Evolutionary conservation across 139 green algal genomes (phyloP).

Genomic region (Choricystis sp.): DNA sequence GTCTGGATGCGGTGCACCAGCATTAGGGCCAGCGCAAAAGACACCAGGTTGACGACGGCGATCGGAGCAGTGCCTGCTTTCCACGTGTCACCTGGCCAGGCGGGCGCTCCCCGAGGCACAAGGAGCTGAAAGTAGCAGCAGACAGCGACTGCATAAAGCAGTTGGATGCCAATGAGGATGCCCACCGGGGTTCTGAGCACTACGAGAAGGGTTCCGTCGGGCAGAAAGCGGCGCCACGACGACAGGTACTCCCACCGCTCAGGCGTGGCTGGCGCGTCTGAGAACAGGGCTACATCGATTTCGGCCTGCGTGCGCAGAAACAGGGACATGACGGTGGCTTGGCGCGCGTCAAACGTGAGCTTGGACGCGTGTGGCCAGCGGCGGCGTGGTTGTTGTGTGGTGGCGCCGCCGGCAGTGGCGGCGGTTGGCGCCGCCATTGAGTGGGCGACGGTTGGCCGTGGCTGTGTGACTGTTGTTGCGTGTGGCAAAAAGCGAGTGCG

Average conservation of each 20-base stretch:
- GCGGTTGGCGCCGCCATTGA: too few relatives aligned
- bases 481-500: too few relatives aligned
- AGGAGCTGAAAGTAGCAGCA: not conserved
- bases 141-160: too few relatives aligned
- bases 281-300: too few relatives aligned
- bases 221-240: not conserved
- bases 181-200: not conserved
- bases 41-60: slow-evolving; percentile 4
- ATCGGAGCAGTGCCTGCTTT: not conserved
- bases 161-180: not conserved
- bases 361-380: too few relatives aligned
- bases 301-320: not conserved
- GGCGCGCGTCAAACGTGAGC: too few relatives aligned
- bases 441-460: too few relatives aligned
- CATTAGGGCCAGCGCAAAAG: slow-evolving; percentile 15
- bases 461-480: too few relatives aligned
- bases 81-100: too few relatives aligned
- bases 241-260: not conserved
- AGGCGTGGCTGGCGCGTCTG: not conserved
- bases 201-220: not conserved
- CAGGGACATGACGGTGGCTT: too few relatives aligned
- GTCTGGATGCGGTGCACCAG: slow-evolving; percentile 13
- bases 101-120: not conserved
- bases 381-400: too few relatives aligned
- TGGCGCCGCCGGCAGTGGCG: too few relatives aligned